A percentile compares a stretch with the other conserved stretches of the same genome.
Evolutionary conservation across 805 yeast genomes (phyloP).

Genomic region (Teunomyces kruisii): DNA sequence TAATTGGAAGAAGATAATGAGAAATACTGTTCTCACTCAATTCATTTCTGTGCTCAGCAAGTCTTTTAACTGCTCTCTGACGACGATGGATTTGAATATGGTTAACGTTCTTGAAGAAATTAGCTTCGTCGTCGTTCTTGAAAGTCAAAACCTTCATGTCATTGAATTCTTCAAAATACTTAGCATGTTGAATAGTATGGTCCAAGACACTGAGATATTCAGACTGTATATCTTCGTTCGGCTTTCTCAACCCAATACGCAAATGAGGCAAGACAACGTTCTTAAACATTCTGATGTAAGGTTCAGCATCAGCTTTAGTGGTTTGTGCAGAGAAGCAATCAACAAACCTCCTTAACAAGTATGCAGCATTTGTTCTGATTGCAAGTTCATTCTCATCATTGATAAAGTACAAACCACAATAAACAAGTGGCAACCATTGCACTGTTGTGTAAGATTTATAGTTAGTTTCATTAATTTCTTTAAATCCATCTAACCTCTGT

Average conservation of each 20-base stretch:
- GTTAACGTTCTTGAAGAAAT: conserved; percentile 71
- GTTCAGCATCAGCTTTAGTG: conserved; percentile 21
- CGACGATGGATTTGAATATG: conserved; percentile 88
- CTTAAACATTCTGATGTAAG: conserved; percentile 45
- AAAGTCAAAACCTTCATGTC: conserved; percentile 66
- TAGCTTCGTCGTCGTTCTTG: conserved; percentile 70
- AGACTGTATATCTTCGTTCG: conserved; percentile 59
- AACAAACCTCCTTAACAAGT: conserved; percentile 59
- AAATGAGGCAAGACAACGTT: conserved; percentile 62
- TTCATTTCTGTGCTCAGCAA: conserved; percentile 47
- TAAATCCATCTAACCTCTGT: conserved; percentile 66
- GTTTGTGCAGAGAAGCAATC: conserved; percentile 48
- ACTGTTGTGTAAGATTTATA: conserved; percentile 43
- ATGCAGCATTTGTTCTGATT: conserved; percentile 73
- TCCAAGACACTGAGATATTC: conserved; percentile 70
- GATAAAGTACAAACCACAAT: conserved; percentile 66
- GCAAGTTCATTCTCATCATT: conserved; percentile 79
- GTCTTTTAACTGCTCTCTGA: conserved; percentile 73
- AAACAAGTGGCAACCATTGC: conserved; percentile 81
- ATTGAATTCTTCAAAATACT: conserved; percentile 48
- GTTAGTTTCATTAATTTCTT: conserved; percentile 55
- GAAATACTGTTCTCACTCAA: conserved; percentile 62
- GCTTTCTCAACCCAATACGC: conserved; percentile 62
- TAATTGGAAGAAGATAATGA: conserved; percentile 78
- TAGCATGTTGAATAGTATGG: conserved; percentile 53